These are phyloP conservation scores for Colletotrichum plurivorum DNA, from an alignment of 2,329 filamentous ascomycete genomes.

Conservation along the genomic window DNA sequence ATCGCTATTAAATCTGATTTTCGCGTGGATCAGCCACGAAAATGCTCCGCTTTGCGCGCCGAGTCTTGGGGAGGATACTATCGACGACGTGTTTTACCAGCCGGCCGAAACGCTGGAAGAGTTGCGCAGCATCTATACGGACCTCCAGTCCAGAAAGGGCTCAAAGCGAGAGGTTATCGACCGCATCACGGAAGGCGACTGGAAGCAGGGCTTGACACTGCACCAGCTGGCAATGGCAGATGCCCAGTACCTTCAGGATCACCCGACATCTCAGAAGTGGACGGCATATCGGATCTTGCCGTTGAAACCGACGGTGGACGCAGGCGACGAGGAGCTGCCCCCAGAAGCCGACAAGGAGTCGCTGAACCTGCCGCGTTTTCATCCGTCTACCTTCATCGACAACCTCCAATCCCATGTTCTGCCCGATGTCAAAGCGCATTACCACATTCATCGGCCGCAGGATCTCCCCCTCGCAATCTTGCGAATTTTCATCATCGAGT, in stretches of 20 bases:
- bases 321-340: constrained; percentile 54
- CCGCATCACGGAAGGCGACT: constrained; percentile 77
- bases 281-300: constrained; percentile 72
- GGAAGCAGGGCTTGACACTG: constrained; percentile 74
- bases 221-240: constrained; percentile 80
- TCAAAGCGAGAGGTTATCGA: constrained; percentile 74
- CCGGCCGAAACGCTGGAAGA: constrained; percentile 75
- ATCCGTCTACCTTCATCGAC: constrained; percentile 84
- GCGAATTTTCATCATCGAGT: constrained; percentile 85
- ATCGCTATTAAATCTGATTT: constrained; percentile 78
- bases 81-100: constrained; percentile 77
- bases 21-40: constrained; percentile 82
- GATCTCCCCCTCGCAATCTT: constrained; percentile 79
- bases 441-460: constrained; percentile 81
- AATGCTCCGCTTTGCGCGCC: constrained; percentile 73
- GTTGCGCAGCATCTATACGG: constrained; percentile 75
- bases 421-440: constrained; percentile 87
- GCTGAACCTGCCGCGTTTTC: constrained; percentile 77
- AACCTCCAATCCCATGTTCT: constrained; percentile 82
- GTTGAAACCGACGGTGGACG: constrained; percentile 57
- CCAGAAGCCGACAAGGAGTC: constrained; percentile 58
- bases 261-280: constrained; percentile 76
- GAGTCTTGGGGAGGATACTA: constrained; percentile 64
- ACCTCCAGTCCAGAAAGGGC: constrained; percentile 72
- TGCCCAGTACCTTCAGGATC: constrained; percentile 75